Conservation (phyloP, 2,329 filamentous ascomycete species). For the Fusarium algeriense region DNA sequence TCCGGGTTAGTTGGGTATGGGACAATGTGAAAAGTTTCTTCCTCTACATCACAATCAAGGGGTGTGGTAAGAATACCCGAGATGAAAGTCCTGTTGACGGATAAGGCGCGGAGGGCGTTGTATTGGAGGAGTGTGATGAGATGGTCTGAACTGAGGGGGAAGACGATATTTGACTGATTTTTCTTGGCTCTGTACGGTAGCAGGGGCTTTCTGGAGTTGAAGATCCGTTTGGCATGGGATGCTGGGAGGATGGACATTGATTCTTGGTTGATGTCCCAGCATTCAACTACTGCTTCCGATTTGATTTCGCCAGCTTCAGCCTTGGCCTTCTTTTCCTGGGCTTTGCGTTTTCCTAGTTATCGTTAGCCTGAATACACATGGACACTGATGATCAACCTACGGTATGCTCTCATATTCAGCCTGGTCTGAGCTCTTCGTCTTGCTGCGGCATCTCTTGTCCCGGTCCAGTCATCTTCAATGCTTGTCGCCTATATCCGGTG, state of each 20-base stretch:
- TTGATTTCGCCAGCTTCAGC: neutral
- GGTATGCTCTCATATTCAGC: constrained; percentile 60
- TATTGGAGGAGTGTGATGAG: constrained; percentile 32
- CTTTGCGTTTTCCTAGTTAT: constrained; percentile 21
- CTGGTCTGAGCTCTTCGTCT: constrained; percentile 59
- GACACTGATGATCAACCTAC: neutral
- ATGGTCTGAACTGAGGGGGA: constrained; percentile 21
- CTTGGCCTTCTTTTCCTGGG: neutral
- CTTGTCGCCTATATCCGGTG: constrained; percentile 51
- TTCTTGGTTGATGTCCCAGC: constrained; percentile 27
- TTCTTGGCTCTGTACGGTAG: neutral
- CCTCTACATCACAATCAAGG: constrained; percentile 9
- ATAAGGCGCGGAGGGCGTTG: constrained; percentile 26
- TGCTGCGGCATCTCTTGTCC: constrained; percentile 56
- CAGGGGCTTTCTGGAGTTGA: neutral
- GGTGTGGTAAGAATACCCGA: constrained; percentile 17
- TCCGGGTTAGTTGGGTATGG: constrained; percentile 12
- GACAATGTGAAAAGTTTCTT: constrained; percentile 13
- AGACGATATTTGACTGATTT: neutral
- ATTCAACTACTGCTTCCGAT: neutral
- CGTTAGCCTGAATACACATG: neutral
- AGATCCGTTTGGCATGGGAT: neutral
- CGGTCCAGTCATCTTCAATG: constrained; percentile 61
- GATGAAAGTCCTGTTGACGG: constrained; percentile 23
- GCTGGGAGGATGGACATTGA: neutral